A percentile compares a stretch with the other conserved stretches of the same genome.
Evolutionary conservation across 2,329 filamentous ascomycete species (phyloP).

Genomic region (Paecilomyces niveus): DNA sequence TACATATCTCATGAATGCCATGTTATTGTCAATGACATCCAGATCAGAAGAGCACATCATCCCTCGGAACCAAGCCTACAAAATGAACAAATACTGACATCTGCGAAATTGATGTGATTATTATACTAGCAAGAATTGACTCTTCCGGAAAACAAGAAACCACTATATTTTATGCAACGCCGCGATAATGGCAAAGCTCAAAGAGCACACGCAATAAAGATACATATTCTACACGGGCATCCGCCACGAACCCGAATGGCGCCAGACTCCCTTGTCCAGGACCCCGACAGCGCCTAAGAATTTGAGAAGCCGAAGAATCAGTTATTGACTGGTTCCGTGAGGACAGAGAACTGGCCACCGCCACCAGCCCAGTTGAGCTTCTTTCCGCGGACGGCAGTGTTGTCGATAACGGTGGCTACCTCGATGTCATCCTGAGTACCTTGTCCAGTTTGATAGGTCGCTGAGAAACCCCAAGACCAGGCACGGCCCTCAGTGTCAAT

Average conservation of each 20-base stretch:
- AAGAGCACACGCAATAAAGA: constrained; percentile 4
- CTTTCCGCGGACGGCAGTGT: constrained; percentile 70
- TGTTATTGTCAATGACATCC: not conserved
- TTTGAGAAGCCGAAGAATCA: constrained; percentile 7
- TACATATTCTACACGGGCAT: constrained; percentile 2
- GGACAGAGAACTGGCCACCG: constrained; percentile 66
- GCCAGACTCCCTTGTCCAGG: not conserved
- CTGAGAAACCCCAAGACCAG: constrained; percentile 74
- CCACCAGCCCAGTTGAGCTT: constrained; percentile 71
- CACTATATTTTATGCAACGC: not conserved
- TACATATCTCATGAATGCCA: too few relatives aligned
- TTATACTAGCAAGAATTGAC: not conserved
- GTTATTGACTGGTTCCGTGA: constrained; percentile 24
- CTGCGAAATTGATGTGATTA: not conserved
- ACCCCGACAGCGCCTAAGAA: not conserved
- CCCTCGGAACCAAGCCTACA: not conserved
- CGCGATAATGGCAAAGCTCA: not conserved
- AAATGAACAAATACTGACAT: not conserved
- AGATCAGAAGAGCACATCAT: not conserved
- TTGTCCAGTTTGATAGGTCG: constrained; percentile 73
- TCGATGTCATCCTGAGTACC: constrained; percentile 73
- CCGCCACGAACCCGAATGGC: not conserved
- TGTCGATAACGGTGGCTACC: constrained; percentile 72
- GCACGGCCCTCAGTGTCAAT: constrained; percentile 62
- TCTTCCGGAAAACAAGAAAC: not conserved